Base-by-base conservation (phyloP, 2,329 filamentous ascomycete genomes). In the Trichoderma cornu-damae region DNA sequence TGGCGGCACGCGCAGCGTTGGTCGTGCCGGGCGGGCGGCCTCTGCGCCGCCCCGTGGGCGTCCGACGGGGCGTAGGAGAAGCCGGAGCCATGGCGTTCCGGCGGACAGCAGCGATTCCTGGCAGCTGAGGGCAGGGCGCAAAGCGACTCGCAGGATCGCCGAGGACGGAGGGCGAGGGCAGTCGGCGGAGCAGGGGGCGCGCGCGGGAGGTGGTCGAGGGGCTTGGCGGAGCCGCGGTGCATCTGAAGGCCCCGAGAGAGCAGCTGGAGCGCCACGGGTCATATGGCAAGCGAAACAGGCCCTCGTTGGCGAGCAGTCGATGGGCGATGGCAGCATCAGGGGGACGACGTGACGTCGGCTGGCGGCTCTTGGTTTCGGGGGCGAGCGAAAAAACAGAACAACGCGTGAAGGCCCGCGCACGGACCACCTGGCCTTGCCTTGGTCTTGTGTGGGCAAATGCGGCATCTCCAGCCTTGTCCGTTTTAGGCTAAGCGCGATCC, bases 21-120 rank as follows among this genome's bases (percentile, higher is more conserved):
- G 72, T 74, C 8, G 72, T 69, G 43, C 74, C 74, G 2, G 72
- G 73, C 22, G 78, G 78, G 40, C 78, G 73, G 51, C 77, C 77
- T 56, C 78, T 72, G 51, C 76, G 77, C 50, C 77, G 73, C 47
- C 73, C 74, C 32, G 74, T 74, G 6, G 73, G 68, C 18, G 71
- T 70, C 44, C 74, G 68, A 63, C 74, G 71, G 53, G 76, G 75
- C 38, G 73, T 75, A 35, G 73, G 66, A 49, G 70, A 68, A 34
- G 68, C 63, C 34, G 69, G 66, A 62, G 70, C 67, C 70, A 72
- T 72, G 49, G 16, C 40, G 24, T 43, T n/a, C 44, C 43, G 34
- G 55, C 30, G 22, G 22, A 30, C 6, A 18, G 20, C 48, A 9
- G 56, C 32, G 56, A 54, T 37, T 48, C 30, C 30, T 22, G n/a